These are phyloP conservation scores for Arthromyces matolae DNA, from an alignment of 768 basidiomycete species.

Conservation along the genomic window DNA sequence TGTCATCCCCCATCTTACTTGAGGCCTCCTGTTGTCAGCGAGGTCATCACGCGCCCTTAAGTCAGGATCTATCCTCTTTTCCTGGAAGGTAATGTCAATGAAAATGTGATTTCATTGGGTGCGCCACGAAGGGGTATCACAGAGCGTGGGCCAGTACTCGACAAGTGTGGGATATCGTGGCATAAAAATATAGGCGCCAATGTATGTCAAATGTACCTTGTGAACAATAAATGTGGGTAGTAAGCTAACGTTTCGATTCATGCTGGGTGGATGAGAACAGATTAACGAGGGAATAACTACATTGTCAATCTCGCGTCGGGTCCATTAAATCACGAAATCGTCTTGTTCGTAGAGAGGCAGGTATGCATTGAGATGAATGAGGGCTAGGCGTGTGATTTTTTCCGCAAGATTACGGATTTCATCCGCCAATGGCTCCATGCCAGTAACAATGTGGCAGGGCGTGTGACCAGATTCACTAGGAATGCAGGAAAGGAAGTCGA, in stretches of 20 bases:
- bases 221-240: neutral
- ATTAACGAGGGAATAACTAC: constrained; percentile 2
- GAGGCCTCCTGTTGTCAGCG: constrained; percentile 9
- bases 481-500: constrained; percentile 22
- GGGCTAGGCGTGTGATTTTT: constrained; percentile 66
- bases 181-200: constrained; percentile 18
- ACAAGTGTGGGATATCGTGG: constrained; percentile 16
- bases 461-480: constrained; percentile 13
- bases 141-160: constrained; percentile 3
- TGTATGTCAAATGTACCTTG: constrained; percentile 3
- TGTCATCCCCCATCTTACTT: neutral
- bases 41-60: constrained; percentile 11
- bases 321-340: constrained; percentile 39
- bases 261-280: too few species aligned
- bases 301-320: neutral
- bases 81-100: neutral
- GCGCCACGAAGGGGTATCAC: constrained; percentile 13
- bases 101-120: neutral
- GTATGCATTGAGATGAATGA: constrained; percentile 75
- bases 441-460: constrained; percentile 39
- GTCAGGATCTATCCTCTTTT: neutral
- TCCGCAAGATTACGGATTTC: constrained; percentile 70
- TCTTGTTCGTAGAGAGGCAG: constrained; percentile 73
- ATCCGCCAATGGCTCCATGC: constrained; percentile 68
- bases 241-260: constrained; percentile 3